Evolutionary conservation across 2,329 filamentous ascomycete species (phyloP).

Genomic region (Macroventuria anomochaeta): DNA sequence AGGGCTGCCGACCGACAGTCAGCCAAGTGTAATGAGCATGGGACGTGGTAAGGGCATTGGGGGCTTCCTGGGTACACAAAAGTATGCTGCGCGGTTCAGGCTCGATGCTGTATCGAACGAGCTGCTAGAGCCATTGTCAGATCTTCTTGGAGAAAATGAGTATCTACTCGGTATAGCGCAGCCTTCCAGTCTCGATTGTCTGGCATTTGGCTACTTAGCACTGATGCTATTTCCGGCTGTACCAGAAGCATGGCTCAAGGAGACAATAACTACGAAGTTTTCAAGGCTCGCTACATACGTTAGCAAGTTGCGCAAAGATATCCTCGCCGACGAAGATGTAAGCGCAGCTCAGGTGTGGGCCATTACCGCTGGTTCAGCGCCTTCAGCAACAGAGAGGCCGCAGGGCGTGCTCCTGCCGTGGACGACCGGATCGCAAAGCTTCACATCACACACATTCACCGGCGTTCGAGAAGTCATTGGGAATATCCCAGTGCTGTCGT

Average conservation of each 20-base stretch:
- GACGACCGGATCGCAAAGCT: conserved; percentile 22
- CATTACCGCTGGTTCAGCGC: conserved; percentile 24
- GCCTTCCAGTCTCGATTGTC: conserved; percentile 75
- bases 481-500: conserved; percentile 34
- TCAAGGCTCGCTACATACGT: conserved; percentile 49
- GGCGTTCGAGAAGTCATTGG: conserved; percentile 31
- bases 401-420: conserved; percentile 32
- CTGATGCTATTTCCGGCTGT: conserved; percentile 71
- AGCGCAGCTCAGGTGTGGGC: conserved; percentile 38
- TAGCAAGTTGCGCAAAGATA: conserved; percentile 40
- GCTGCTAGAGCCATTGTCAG: conserved; percentile 72
- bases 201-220: conserved; percentile 79
- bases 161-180: conserved; percentile 62
- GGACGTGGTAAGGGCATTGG: conserved; percentile 65
- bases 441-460: conserved; percentile 18
- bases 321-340: conserved; percentile 33
- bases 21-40: conserved; percentile 54
- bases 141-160: conserved; percentile 62
- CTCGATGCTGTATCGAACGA: conserved; percentile 75
- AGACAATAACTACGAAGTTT: conserved; percentile 61
- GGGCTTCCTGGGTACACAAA: conserved; percentile 68
- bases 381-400: neutral
- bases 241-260: conserved; percentile 67
- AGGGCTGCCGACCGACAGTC: conserved; percentile 45
- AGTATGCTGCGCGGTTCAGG: conserved; percentile 75